Conservation (phyloP, 768 basidiomycete genomes). For the Calocybe cyanea region DNA sequence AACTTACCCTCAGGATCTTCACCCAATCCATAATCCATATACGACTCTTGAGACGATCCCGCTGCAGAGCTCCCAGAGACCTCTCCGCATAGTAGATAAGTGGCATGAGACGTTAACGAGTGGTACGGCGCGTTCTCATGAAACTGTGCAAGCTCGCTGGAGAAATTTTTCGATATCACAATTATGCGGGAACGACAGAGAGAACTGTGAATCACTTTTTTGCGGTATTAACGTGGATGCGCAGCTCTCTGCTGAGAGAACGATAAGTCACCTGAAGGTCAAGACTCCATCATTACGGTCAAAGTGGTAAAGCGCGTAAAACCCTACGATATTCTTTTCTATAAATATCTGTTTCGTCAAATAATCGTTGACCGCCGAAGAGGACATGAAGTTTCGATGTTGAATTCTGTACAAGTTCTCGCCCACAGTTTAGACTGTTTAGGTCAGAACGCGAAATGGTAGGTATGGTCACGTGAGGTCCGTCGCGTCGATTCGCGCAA, state of each 20-base stretch:
- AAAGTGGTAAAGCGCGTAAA: background rate
- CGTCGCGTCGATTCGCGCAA: background rate
- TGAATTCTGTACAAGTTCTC: too few relatives aligned
- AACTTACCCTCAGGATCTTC: constrained; percentile 26
- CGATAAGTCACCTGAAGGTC: constrained; percentile 71
- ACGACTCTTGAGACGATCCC: constrained; percentile 21
- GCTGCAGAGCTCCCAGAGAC: constrained; percentile 17
- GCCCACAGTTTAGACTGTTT: too few relatives aligned
- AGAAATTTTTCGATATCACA: background rate
- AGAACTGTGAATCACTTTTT: too few relatives aligned
- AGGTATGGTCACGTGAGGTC: background rate
- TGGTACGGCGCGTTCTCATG: constrained; percentile 41
- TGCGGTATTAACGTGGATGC: constrained; percentile 71
- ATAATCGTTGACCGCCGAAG: constrained; percentile 39
- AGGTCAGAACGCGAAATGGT: background rate
- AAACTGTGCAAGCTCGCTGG: constrained; percentile 63
- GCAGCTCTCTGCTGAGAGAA: constrained; percentile 65
- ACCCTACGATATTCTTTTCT: constrained; percentile 45
- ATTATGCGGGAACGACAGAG: constrained; percentile 15
- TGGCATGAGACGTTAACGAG: constrained; percentile 50
- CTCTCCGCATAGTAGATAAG: constrained; percentile 68
- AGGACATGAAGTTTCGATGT: too few relatives aligned
- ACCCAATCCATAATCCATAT: constrained; percentile 35
- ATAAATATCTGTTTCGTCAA: constrained; percentile 50
- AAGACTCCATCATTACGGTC: background rate